Conservation (phyloP, 371 early-diverging fungal species). For the Synchytrium microbalum region DNA sequence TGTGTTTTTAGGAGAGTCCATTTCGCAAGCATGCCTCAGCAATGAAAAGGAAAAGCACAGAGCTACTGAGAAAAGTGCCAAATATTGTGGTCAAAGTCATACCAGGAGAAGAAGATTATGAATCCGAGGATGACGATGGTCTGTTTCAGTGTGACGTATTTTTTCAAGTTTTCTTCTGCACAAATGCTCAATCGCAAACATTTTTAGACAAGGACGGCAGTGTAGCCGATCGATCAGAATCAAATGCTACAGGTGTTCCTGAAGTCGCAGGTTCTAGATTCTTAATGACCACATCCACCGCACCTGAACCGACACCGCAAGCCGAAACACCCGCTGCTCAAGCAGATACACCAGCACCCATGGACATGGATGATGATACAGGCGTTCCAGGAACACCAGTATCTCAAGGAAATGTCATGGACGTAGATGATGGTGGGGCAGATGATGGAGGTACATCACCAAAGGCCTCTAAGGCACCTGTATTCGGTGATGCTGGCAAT, state of each 20-base stretch:
- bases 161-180: too few relatives aligned
- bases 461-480: neutral
- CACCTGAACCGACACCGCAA: neutral
- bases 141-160: neutral
- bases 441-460: neutral
- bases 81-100: constrained; percentile 54
- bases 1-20: constrained; percentile 46
- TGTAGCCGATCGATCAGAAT: neutral
- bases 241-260: neutral
- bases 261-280: neutral
- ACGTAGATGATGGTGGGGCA: neutral
- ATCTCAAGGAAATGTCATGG: neutral
- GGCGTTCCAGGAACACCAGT: neutral
- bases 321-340: neutral
- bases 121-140: constrained; percentile 27
- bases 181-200: too few relatives aligned
- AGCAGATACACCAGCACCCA: neutral
- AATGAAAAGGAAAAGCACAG: constrained; percentile 67
- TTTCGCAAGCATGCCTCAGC: constrained; percentile 78
- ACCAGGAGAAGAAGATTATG: constrained; percentile 20
- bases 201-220: neutral
- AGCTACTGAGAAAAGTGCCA: constrained; percentile 70
- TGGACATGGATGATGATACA: neutral
- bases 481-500: neutral
- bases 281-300: neutral